A percentile compares a stretch with the other conserved stretches of the same genome.
Conservation (phyloP, 805 yeast species). For the Danielozyma ontarioensis region DNA sequence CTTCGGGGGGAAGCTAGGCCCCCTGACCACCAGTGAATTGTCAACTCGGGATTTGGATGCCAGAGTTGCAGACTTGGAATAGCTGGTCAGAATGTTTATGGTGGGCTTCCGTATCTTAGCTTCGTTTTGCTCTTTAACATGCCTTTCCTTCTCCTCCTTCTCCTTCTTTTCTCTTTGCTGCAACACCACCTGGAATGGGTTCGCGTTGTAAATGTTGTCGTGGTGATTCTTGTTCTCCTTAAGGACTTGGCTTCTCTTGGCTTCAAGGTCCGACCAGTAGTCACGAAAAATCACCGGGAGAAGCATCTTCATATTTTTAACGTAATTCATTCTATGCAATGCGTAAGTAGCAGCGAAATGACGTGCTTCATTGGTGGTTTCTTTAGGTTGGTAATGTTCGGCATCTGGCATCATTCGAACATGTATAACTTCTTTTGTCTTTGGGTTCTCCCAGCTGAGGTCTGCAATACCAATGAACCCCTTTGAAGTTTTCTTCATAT, state of each 20-base stretch:
- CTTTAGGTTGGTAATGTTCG: conserved; percentile 56
- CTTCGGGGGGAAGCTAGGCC: conserved; percentile 40
- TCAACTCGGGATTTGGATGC: not conserved
- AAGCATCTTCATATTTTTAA: conserved; percentile 81
- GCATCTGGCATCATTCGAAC: conserved; percentile 51
- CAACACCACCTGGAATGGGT: conserved; percentile 72
- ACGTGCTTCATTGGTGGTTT: conserved; percentile 83
- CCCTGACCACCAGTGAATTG: not conserved
- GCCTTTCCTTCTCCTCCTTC: conserved; percentile 41
- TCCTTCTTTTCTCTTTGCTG: conserved; percentile 48
- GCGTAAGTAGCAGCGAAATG: conserved; percentile 89
- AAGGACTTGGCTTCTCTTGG: conserved; percentile 45
- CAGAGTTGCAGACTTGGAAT: conserved; percentile 5
- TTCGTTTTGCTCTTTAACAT: conserved; percentile 42
- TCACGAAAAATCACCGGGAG: conserved; percentile 77
- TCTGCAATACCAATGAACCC: conserved; percentile 66
- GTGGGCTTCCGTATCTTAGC: conserved; percentile 47
- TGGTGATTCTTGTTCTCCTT: conserved; percentile 45
- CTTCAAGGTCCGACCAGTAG: conserved; percentile 72
- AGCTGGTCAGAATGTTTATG: conserved; percentile 33
- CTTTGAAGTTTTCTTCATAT: conserved; percentile 43
- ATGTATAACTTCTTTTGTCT: conserved; percentile 61
- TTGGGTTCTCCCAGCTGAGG: conserved; percentile 73
- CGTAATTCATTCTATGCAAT: conserved; percentile 69
- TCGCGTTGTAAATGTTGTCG: conserved; percentile 51